Percentiles rank a stretch among this genome's conserved stretches.
phyloP scores from a whole-genome alignment of 768 basidiomycete genomes.

The Lanmaoa pseudosensibilis region DNA sequence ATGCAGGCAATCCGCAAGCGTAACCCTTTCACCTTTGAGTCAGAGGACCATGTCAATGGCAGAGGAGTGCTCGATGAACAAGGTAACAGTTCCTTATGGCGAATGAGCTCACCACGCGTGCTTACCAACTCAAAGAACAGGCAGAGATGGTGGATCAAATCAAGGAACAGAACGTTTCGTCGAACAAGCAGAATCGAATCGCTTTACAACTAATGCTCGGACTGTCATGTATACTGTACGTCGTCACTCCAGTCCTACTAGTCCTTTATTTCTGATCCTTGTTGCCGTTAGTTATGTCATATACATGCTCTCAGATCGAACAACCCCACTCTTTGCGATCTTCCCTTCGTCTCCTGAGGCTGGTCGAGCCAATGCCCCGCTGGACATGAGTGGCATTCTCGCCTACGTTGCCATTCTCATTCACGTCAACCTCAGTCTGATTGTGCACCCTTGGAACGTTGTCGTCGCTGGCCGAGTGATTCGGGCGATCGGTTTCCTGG shows the following conservation, averaged over 20 bases:
- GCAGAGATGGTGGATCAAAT: slow-evolving; percentile 54
- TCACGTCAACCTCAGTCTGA: slow-evolving; percentile 49
- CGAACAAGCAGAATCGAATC: slow-evolving; percentile 42
- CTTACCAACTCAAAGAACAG: slow-evolving; percentile 48
- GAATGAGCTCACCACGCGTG: background rate
- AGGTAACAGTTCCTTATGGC: slow-evolving; percentile 34
- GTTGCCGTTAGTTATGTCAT: slow-evolving; percentile 45
- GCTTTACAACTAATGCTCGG: slow-evolving; percentile 43
- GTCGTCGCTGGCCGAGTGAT: slow-evolving; percentile 26
- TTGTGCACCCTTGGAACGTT: slow-evolving; percentile 40
- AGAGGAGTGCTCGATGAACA: slow-evolving; percentile 50
- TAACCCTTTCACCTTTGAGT: slow-evolving; percentile 42
- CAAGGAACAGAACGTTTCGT: slow-evolving; percentile 42
- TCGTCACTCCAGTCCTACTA: background rate
- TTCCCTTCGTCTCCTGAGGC: slow-evolving; percentile 34
- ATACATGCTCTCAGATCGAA: slow-evolving; percentile 43
- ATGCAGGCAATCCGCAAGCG: slow-evolving; percentile 44
- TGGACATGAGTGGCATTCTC: slow-evolving; percentile 48
- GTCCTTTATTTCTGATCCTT: slow-evolving; percentile 7
- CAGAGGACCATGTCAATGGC: slow-evolving; percentile 34
- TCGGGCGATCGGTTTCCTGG: slow-evolving; percentile 33
- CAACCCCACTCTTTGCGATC: slow-evolving; percentile 49
- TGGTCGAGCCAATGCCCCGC: slow-evolving; percentile 26
- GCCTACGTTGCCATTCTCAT: slow-evolving; percentile 49
- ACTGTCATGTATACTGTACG: slow-evolving; percentile 50